Conservation (phyloP, 768 basidiomycete species). For the Russula olivacea region DNA sequence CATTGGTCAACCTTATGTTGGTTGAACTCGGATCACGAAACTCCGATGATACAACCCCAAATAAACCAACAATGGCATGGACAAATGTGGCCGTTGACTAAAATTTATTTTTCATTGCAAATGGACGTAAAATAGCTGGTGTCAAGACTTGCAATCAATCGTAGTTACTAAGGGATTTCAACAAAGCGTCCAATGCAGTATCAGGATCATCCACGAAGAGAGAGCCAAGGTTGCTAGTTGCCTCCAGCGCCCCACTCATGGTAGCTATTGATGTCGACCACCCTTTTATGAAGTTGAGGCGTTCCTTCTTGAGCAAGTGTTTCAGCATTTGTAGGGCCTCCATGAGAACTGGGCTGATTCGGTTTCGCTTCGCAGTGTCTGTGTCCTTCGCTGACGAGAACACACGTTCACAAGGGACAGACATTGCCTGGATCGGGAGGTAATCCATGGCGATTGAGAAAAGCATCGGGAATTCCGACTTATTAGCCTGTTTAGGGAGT, state of each 20-base stretch:
- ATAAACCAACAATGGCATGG: too few species aligned
- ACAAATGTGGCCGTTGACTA: too few species aligned
- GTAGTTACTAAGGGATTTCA: neutral
- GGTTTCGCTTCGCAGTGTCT: neutral
- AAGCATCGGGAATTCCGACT: neutral
- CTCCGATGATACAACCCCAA: too few species aligned
- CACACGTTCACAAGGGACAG: neutral
- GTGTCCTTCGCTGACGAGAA: slow-evolving; percentile 4
- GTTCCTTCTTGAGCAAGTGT: neutral
- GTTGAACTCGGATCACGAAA: too few species aligned
- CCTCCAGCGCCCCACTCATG: too few species aligned
- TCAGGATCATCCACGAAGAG: too few species aligned
- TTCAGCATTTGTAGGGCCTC: neutral
- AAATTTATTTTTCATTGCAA: too few species aligned
- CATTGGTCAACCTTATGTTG: too few species aligned
- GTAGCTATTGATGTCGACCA: neutral
- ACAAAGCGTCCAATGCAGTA: neutral
- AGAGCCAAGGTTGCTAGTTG: too few species aligned
- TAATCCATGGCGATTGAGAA: neutral
- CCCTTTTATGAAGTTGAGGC: neutral
- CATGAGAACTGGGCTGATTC: neutral
- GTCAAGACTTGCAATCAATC: too few species aligned
- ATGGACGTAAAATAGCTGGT: too few species aligned
- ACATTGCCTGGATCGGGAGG: neutral
- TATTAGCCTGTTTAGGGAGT: too few species aligned